Base-by-base conservation (phyloP, 1,139 yeast species). In the Debaryomyces psychrophilus region DNA sequence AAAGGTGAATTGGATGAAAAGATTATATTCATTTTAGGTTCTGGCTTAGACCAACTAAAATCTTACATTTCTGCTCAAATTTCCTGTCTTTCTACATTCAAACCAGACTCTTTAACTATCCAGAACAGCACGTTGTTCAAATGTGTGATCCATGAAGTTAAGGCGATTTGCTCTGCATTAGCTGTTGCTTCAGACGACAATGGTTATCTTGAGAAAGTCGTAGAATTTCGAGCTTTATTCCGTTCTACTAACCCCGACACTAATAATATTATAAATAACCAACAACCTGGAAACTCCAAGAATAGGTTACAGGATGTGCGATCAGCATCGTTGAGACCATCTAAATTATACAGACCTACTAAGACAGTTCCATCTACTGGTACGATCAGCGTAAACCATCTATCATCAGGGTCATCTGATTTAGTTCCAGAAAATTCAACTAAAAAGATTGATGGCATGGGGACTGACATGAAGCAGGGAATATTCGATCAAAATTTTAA, bases 111-210 rank as follows among this genome's bases (percentile, higher is more conserved):
- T 14, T 8, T 11, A 18, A 9, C 26, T 20, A 8, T 20, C 28
- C 11, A 14, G 11, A 25, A 23, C 8, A 47, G 27, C 9, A 51
- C 52, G 4, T 50, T 60, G 4, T 51, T 52, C 25, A 47, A 43
- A 9, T 60, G 63, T 2, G 45, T 68, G 9, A 26, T 45, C 7
- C 56, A 61, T 45, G 73, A 68, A 46, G 45, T 64, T 2, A 36
- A 46, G 11, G 65, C 70, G 1, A 48, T 68, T 5, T 37, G 52
- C 8, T 47, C 57, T 26, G 69, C 65, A 4, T 40, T 64, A 29
- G 40, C 23, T 2, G 49, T 66, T 44, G 50, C 61, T 1, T 49
- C 52, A 2, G 45, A 40, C 6, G 50, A 45, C 22, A 37, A 37
- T 8, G 20, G 35, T 8, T 23, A 43, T 22, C 22, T 39, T 38